Conservation (phyloP, 1,284 basidiomycete species). For the Ceratobasidium sp. region DNA sequence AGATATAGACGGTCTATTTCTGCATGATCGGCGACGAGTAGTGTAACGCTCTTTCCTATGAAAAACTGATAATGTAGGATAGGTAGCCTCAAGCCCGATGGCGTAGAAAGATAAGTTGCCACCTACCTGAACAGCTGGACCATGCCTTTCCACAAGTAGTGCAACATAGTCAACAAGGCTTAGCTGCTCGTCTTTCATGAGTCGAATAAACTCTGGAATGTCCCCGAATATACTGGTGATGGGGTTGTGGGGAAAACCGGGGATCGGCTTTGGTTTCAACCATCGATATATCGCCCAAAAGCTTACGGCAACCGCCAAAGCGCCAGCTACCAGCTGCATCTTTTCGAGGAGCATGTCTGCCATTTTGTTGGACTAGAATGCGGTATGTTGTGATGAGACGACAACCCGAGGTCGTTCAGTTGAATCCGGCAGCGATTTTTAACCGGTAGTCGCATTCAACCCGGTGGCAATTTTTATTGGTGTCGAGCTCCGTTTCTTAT, state of each 20-base stretch:
- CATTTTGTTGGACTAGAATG: too few species aligned
- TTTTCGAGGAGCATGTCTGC: too few species aligned
- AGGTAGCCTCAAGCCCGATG: background rate
- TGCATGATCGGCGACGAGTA: conserved; percentile 1
- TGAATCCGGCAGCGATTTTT: too few species aligned
- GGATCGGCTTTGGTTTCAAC: conserved; percentile 6
- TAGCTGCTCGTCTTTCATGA: background rate
- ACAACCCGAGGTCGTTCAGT: too few species aligned
- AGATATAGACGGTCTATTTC: background rate
- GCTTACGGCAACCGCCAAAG: background rate
- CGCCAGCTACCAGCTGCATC: too few species aligned
- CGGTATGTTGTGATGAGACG: too few species aligned
- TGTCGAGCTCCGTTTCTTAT: too few species aligned
- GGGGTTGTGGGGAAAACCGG: conserved; percentile 11
- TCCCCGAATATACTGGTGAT: conserved; percentile 2
- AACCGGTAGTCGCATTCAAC: too few species aligned
- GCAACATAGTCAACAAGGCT: background rate
- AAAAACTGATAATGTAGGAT: background rate
- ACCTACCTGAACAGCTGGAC: background rate
- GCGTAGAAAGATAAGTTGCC: background rate
- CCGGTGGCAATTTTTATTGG: too few species aligned
- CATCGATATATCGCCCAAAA: background rate
- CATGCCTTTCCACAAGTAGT: background rate
- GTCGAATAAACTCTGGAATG: background rate
- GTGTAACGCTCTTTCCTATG: background rate